These are phyloP conservation scores for Penicillium sp. DNA, from an alignment of 2,329 filamentous ascomycete species.

Conservation along the genomic window DNA sequence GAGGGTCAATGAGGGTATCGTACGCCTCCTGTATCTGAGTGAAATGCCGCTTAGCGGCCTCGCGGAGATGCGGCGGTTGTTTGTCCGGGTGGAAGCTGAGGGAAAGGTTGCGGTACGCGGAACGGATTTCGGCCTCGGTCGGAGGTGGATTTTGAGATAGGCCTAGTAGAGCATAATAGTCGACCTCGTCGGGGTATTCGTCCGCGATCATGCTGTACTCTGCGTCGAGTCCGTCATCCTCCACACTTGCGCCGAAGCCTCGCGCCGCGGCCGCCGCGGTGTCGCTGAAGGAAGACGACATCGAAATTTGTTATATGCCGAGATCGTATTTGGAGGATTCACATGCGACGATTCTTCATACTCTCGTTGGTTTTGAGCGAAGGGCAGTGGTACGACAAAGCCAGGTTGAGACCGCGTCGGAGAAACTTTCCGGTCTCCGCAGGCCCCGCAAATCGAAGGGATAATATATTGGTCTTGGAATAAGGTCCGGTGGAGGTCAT, in stretches of 20 bases:
- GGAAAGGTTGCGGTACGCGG: slow-evolving; percentile 45
- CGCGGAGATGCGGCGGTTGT: slow-evolving; percentile 40
- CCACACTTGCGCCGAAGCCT: slow-evolving; percentile 13
- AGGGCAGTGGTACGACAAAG: slow-evolving; percentile 6
- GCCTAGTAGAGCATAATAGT: slow-evolving; percentile 46
- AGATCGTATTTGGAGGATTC: neutral
- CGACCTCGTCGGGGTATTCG: slow-evolving; percentile 34
- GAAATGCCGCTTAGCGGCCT: slow-evolving; percentile 41
- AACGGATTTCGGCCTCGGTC: slow-evolving; percentile 42
- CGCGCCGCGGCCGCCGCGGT: slow-evolving; percentile 5
- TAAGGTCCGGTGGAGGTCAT: neutral
- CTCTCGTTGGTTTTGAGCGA: slow-evolving; percentile 4
- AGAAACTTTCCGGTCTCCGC: slow-evolving; percentile 26
- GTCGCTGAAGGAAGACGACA: slow-evolving; percentile 14
- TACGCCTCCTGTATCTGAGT: slow-evolving; percentile 43
- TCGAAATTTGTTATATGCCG: neutral
- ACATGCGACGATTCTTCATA: slow-evolving; percentile 5
- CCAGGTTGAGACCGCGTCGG: slow-evolving; percentile 11
- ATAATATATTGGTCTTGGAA: neutral
- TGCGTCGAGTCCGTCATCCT: slow-evolving; percentile 24
- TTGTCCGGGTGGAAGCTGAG: slow-evolving; percentile 50
- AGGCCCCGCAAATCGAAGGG: slow-evolving; percentile 16
- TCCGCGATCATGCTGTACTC: slow-evolving; percentile 28
- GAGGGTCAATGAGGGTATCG: slow-evolving; percentile 42
- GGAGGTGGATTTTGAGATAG: slow-evolving; percentile 42